Conservation (phyloP, 371 early-diverging fungal genomes). For the Mucor lusitanicus region DNA sequence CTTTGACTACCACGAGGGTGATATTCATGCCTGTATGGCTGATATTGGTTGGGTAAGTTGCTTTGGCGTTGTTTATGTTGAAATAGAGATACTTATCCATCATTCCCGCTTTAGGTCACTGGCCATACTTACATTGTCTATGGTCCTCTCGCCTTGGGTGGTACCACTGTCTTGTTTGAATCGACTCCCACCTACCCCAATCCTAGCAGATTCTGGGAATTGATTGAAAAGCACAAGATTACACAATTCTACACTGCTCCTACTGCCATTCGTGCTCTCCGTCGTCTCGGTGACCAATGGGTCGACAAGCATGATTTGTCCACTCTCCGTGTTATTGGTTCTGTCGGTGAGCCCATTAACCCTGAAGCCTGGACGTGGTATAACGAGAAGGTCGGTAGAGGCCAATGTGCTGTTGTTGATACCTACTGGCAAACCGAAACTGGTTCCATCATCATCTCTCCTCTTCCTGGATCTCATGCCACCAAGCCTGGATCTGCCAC, state of each 20-base stretch:
- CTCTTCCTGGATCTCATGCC: slow-evolving; percentile 81
- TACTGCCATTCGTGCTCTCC: slow-evolving; percentile 94
- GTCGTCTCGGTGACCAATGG: slow-evolving; percentile 82
- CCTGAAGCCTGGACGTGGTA: slow-evolving; percentile 98
- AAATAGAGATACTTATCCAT: not conserved
- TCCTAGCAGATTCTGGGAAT: slow-evolving; percentile 79
- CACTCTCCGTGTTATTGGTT: slow-evolving; percentile 87
- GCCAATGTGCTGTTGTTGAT: slow-evolving; percentile 89
- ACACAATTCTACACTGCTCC: slow-evolving; percentile 99
- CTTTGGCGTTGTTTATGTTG: not conserved
- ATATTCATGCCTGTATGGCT: slow-evolving; percentile 84
- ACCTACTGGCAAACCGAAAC: slow-evolving; percentile 98
- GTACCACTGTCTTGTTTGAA: slow-evolving; percentile 93
- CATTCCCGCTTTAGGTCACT: not conserved
- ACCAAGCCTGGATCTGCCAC: slow-evolving; percentile 96
- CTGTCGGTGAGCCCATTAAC: slow-evolving; percentile 98
- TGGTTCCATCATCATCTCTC: slow-evolving; percentile 91
- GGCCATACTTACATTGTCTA: slow-evolving; percentile 83
- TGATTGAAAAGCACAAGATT: slow-evolving; percentile 84
- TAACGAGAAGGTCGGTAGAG: slow-evolving; percentile 82
- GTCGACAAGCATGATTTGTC: slow-evolving; percentile 73
- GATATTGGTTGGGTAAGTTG: slow-evolving; percentile 80
- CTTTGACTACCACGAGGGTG: slow-evolving; percentile 85
- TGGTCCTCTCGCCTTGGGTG: slow-evolving; percentile 89
- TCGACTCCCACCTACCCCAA: slow-evolving; percentile 87